These are phyloP conservation scores for Candida krabiensis DNA, from an alignment of 805 yeast genomes.

Conservation along the genomic window DNA sequence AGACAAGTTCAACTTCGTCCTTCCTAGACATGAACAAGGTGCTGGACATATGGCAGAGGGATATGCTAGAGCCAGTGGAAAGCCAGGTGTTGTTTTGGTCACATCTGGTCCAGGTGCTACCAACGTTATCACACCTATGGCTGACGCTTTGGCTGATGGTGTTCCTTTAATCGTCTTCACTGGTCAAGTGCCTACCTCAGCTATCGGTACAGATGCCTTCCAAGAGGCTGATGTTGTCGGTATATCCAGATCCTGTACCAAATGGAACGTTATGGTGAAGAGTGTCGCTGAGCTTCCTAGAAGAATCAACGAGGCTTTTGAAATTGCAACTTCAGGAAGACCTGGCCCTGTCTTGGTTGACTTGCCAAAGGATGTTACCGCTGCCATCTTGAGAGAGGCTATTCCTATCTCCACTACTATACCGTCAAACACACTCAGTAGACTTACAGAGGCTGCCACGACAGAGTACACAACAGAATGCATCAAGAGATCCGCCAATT, in stretches of 20 bases:
- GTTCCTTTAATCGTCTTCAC: conserved; percentile 95
- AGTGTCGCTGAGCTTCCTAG: conserved; percentile 91
- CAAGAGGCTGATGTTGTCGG: conserved; percentile 99
- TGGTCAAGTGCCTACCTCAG: conserved; percentile 94
- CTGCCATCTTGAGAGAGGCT: conserved; percentile 80
- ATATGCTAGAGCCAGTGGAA: conserved; percentile 91
- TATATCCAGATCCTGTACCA: conserved; percentile 94
- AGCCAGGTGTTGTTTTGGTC: conserved; percentile 95
- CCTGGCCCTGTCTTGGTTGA: conserved; percentile 99
- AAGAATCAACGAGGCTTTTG: conserved; percentile 96
- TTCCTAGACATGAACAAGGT: conserved; percentile 98
- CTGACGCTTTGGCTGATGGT: conserved; percentile 97
- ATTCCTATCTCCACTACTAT: conserved; percentile 80
- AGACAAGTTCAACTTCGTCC: conserved; percentile 80
- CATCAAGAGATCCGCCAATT: conserved; percentile 71
- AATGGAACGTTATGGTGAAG: conserved; percentile 99
- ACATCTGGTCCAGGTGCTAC: conserved; percentile 99
- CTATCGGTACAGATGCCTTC: conserved; percentile 98
- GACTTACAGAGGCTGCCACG: conserved; percentile 66
- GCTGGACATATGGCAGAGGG: conserved; percentile 99
- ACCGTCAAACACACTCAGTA: conserved; percentile 70
- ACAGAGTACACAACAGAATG: conserved; percentile 75
- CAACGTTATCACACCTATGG: conserved; percentile 97
- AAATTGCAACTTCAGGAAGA: conserved; percentile 92
- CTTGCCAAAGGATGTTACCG: conserved; percentile 97